Conservation (phyloP, 495 filamentous ascomycete species). For the Lineolata rhizophorae region DNA sequence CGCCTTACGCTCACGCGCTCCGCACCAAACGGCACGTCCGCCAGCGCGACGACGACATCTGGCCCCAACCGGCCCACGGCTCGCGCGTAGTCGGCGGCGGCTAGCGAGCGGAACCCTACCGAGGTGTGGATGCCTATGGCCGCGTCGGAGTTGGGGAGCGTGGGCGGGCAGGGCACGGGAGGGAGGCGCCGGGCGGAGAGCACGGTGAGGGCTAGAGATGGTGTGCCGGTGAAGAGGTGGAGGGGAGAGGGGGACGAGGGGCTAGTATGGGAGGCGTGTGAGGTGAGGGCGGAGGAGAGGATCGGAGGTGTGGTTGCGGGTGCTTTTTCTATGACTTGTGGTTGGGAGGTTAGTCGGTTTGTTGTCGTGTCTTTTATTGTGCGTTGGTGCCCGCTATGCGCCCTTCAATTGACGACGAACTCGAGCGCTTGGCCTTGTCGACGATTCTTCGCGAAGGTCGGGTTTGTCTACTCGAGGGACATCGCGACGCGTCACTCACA, state of each 20-base stretch:
- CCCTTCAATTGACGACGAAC: too few relatives aligned
- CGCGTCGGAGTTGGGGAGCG: conserved; percentile 51
- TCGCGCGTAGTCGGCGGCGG: conserved; percentile 40
- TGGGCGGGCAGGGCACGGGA: conserved; percentile 44
- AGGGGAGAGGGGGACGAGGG: conserved; percentile 43
- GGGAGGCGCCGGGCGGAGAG: conserved; percentile 60
- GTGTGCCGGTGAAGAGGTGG: too few relatives aligned
- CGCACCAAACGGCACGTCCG: conserved; percentile 44
- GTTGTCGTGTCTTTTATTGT: too few relatives aligned
- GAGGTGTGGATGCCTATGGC: conserved; percentile 62
- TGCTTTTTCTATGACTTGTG: conserved; percentile 59
- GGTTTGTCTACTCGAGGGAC: conserved; percentile 3
- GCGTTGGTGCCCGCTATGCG: too few relatives aligned
- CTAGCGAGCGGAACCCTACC: conserved; percentile 54
- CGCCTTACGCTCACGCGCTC: conserved; percentile 39
- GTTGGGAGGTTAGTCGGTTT: too few relatives aligned
- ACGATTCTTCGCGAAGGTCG: conserved; percentile 13
- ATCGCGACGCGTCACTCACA: conserved; percentile 39
- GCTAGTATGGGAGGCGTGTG: conserved; percentile 33
- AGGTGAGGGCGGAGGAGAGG: conserved; percentile 17
- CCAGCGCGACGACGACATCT: conserved; percentile 60
- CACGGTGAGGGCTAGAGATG: too few relatives aligned
- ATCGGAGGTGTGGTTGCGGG: conserved; percentile 29
- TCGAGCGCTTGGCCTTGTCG: conserved; percentile 19
- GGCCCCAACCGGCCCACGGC: conserved; percentile 40